Evolutionary conservation across 768 basidiomycete species (phyloP), one percentile per base, ranked within the genome.

Genomic region (Russula virescens): DNA sequence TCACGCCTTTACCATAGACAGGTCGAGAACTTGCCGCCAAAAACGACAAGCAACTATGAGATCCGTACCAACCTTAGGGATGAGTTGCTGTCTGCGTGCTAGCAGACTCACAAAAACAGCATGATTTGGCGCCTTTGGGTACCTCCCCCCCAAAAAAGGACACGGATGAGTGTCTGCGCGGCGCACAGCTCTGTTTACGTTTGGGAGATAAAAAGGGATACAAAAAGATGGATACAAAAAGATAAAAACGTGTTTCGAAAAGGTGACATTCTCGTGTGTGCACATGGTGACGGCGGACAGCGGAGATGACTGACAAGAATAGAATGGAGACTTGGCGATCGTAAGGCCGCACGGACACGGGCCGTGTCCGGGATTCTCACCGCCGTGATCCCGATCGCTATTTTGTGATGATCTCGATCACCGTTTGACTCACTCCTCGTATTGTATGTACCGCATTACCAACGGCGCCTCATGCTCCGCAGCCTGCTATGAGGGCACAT

Each of bases 11-110:
- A 63, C 59, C 60, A 53, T 49, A 47, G 62, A 63, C 58, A 51
- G 52, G 62, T 63, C 60, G 58, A 59, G 58, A 60, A 63, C 59
- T 58, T 42, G 58, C 62, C 58, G 62, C 62, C 52, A 4, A 60
- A 55, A 63, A 60, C 38, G 58, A 50, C 59, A 52, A 50, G 43
- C 58, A 40, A 47, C 55, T 46, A 9, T 47, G 62, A 55, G 50
- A 60, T 23, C 53, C 53, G 48, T 60, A 47, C 40, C 46, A 38
- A 55, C 47, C 28, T 58, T 26, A 35, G 31, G 43, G 42, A 40
- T 40, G 38, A 16, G 43, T 42, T 28, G 49, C 5, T 54, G 60
- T 46, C 38, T 43, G 58, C 47, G 53, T 60, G 58, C 63, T 58
- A 60, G 45, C 35, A 60, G 26, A 64, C 42, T 53, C 50, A 63